Conservation (phyloP, 202 grass and related monocot species). For the Musa balbisiana region DNA sequence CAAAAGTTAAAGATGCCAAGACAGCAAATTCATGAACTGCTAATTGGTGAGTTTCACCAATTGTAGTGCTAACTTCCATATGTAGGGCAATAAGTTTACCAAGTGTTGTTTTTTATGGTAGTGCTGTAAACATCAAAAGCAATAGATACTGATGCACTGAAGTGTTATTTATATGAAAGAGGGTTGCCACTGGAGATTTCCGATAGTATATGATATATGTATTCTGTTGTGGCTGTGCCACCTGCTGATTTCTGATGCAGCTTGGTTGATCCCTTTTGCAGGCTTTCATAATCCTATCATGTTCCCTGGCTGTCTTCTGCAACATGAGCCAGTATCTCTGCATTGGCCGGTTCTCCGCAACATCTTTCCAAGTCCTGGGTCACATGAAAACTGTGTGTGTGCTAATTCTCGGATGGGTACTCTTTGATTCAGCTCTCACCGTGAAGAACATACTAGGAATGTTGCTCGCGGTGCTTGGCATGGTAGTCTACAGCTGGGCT, state of each 20-base stretch:
- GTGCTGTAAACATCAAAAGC: too few species aligned
- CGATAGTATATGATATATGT: too few species aligned
- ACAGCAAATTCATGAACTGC: too few species aligned
- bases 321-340: constrained; percentile 22
- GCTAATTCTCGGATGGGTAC: constrained; percentile 18
- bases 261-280: background rate
- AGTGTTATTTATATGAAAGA: background rate
- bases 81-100: too few species aligned
- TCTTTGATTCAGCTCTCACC: constrained; percentile 11
- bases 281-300: constrained; percentile 19
- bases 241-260: background rate
- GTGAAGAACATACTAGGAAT: constrained; percentile 19
- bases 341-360: constrained; percentile 20
- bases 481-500: constrained; percentile 18
- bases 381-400: constrained; percentile 23
- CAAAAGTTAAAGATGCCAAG: too few species aligned
- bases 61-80: too few species aligned
- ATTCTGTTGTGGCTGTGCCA: background rate
- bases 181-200: background rate
- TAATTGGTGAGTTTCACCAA: too few species aligned
- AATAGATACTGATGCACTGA: too few species aligned
- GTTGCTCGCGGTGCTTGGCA: constrained; percentile 12
- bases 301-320: constrained; percentile 20
- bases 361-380: constrained; percentile 21
- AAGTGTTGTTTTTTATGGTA: too few species aligned